These are phyloP conservation scores for Aureobasidium pullulans DNA, from an alignment of 2,329 filamentous ascomycete species.

Conservation along the genomic window DNA sequence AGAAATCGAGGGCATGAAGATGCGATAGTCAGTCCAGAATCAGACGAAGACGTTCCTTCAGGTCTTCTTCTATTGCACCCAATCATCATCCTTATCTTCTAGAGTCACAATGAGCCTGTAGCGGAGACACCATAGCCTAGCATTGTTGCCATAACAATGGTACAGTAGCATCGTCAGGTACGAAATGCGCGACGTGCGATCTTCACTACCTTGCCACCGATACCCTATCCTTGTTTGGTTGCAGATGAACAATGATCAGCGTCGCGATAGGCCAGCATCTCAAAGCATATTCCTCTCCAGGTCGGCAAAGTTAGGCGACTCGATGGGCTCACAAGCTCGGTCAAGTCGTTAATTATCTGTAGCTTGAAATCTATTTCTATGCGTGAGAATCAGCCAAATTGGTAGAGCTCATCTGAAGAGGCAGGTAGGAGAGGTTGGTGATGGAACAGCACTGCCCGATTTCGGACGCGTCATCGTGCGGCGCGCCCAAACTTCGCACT, in stretches of 20 bases:
- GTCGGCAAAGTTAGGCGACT: background rate
- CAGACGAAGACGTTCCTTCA: background rate
- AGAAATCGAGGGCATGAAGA: background rate
- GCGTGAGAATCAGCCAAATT: no score
- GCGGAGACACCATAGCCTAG: background rate
- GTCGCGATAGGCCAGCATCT: background rate
- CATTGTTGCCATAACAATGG: background rate
- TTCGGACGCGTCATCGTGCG: no score
- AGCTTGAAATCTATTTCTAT: no score
- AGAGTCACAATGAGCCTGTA: background rate
- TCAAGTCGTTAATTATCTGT: no score
- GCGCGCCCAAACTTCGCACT: no score
- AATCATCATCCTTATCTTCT: background rate
- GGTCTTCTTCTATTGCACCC: background rate
- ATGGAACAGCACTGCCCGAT: no score
- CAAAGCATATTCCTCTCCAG: background rate
- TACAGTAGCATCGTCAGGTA: background rate
- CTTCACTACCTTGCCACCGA: background rate
- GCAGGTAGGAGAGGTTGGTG: no score
- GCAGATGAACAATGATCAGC: background rate
- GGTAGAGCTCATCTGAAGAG: no score
- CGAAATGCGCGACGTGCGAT: background rate
- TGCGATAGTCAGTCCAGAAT: background rate
- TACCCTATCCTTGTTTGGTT: background rate
- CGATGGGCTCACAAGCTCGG: background rate